Evolutionary conservation across 2,329 filamentous ascomycete genomes (phyloP).

Genomic region (Pseudopithomyces maydicus): DNA sequence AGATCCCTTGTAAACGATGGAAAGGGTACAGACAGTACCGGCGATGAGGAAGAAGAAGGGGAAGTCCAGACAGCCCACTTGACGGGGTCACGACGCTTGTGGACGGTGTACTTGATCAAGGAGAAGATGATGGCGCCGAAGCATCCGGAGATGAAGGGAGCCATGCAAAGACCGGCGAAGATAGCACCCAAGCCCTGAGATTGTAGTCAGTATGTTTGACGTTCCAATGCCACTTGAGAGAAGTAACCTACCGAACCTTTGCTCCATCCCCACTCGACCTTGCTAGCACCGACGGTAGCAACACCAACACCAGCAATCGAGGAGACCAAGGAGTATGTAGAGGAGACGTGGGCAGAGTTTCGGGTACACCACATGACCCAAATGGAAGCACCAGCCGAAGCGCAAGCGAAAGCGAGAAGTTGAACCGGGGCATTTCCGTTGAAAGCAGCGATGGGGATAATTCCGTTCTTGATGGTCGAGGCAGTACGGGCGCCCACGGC

Average conservation of each 20-base stretch:
- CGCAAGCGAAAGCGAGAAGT: constrained; percentile 61
- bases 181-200: constrained; percentile 66
- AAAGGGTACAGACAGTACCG: constrained; percentile 74
- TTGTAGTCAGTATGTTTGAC: neutral
- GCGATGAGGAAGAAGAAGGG: constrained; percentile 80
- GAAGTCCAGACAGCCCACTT: constrained; percentile 74
- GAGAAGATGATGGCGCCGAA: constrained; percentile 73
- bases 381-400: constrained; percentile 65
- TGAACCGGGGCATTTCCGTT: constrained; percentile 54
- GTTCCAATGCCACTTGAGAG: neutral
- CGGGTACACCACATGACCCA: constrained; percentile 84
- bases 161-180: constrained; percentile 70
- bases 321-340: constrained; percentile 60
- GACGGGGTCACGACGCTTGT: constrained; percentile 72
- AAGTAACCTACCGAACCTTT: constrained; percentile 52
- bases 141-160: constrained; percentile 67
- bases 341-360: constrained; percentile 69
- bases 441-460: constrained; percentile 54
- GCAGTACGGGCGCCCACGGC: constrained; percentile 60
- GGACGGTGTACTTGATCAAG: constrained; percentile 74
- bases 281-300: constrained; percentile 60
- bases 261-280: constrained; percentile 64
- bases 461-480: constrained; percentile 78
- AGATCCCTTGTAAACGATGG: constrained; percentile 81
- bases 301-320: constrained; percentile 54